These are phyloP conservation scores for Russula emetica DNA, from an alignment of 768 basidiomycete genomes.

Conservation along the genomic window DNA sequence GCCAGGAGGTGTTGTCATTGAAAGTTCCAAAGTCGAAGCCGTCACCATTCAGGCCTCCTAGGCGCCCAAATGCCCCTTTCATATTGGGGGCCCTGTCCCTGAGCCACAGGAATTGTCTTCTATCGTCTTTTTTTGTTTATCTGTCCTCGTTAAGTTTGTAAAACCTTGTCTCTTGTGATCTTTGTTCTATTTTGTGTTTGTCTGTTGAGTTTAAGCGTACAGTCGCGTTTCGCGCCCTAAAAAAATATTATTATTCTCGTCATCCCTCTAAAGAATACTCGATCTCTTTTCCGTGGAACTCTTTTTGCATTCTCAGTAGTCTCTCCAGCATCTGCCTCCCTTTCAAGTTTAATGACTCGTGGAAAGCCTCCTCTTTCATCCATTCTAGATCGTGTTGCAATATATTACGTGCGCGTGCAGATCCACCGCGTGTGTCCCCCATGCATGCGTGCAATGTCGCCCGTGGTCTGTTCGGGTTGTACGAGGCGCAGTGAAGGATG, in stretches of 20 bases:
- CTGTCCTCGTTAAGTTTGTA: slow-evolving; percentile 9
- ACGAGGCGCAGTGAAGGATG: slow-evolving; percentile 69
- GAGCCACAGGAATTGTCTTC: background rate
- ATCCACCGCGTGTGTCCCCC: slow-evolving; percentile 59
- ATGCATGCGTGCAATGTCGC: slow-evolving; percentile 70
- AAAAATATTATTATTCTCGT: slow-evolving; percentile 26
- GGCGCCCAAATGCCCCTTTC: slow-evolving; percentile 8
- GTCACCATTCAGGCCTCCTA: slow-evolving; percentile 17
- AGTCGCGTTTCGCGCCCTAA: slow-evolving; percentile 2
- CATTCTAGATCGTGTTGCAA: slow-evolving; percentile 70
- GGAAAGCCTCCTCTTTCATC: slow-evolving; percentile 57
- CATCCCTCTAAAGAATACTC: slow-evolving; percentile 48
- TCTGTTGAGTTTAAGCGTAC: slow-evolving; percentile 9
- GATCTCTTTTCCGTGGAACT: slow-evolving; percentile 36
- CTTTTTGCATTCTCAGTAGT: slow-evolving; percentile 51
- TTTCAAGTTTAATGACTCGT: slow-evolving; percentile 41
- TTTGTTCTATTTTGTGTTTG: slow-evolving; percentile 1
- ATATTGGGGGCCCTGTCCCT: background rate
- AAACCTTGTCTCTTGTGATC: slow-evolving; percentile 4
- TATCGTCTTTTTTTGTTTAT: slow-evolving; percentile 14
- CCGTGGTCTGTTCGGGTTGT: slow-evolving; percentile 46
- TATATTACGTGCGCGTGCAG: slow-evolving; percentile 61
- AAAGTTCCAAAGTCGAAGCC: slow-evolving; percentile 7
- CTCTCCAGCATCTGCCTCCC: slow-evolving; percentile 56
- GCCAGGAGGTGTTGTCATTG: slow-evolving; percentile 16